Percentiles rank a stretch among this genome's conserved stretches.
phyloP scores from a whole-genome alignment of 1,284 basidiomycete genomes.

The Cryptococcus wingfieldii region DNA sequence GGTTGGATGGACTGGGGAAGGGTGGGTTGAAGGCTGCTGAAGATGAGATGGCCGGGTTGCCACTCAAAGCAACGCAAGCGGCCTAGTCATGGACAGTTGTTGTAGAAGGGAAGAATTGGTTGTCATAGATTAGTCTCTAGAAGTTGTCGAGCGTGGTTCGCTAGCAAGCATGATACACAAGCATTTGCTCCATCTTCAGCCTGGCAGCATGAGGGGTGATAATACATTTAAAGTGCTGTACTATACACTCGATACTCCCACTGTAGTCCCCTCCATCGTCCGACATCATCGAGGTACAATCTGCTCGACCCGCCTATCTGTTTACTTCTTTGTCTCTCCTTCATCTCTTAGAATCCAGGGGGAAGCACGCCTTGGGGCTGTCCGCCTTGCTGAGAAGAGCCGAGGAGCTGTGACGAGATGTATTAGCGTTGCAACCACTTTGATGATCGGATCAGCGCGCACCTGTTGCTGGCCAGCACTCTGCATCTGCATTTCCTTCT shows the following conservation, averaged over 20 bases:
- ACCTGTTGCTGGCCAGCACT: slow-evolving; percentile 89
- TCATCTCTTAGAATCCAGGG: slow-evolving; percentile 40
- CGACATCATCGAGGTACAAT: background rate
- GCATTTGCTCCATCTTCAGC: too few species aligned
- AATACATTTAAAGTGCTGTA: too few species aligned
- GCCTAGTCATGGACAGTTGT: background rate
- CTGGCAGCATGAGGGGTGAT: too few species aligned
- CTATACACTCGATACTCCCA: background rate
- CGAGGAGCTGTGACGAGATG: slow-evolving; percentile 19
- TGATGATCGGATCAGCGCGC: slow-evolving; percentile 30
- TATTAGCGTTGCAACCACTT: background rate
- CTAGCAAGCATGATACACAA: too few species aligned
- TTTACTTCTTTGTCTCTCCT: too few species aligned
- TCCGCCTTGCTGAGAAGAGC: slow-evolving; percentile 21
- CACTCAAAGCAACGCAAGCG: background rate
- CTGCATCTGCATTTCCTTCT: slow-evolving; percentile 90
- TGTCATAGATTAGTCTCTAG: background rate
- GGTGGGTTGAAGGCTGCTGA: slow-evolving; percentile 37
- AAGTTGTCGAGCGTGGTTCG: too few species aligned
- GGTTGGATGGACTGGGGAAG: slow-evolving; percentile 52
- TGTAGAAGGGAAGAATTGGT: background rate
- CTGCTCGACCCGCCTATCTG: background rate
- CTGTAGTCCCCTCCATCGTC: background rate
- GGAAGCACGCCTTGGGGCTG: slow-evolving; percentile 40
- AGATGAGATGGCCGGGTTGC: slow-evolving; percentile 38